Evolutionary conservation across 495 filamentous ascomycete species (phyloP).

Genomic region (Ramalina peruviana): DNA sequence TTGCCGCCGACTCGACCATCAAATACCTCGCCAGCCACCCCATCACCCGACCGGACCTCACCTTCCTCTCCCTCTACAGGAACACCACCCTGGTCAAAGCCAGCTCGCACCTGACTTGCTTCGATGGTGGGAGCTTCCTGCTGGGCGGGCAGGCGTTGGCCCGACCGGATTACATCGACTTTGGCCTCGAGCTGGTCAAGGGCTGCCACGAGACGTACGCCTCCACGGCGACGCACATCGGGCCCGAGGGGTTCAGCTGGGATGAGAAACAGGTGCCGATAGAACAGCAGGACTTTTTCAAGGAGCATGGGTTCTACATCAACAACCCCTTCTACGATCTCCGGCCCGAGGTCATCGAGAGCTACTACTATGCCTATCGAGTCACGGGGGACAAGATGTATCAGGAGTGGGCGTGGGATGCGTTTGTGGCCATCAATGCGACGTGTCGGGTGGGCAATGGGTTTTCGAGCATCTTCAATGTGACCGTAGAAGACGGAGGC

Average conservation of each 20-base stretch:
- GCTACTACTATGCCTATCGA: conserved; percentile 77
- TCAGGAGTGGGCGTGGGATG: conserved; percentile 76
- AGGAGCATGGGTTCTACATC: conserved; percentile 60
- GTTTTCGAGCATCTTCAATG: conserved; percentile 50
- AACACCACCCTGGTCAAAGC: conserved; percentile 34
- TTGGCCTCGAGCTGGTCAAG: conserved; percentile 60
- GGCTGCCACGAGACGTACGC: conserved; percentile 66
- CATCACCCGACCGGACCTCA: conserved; percentile 50
- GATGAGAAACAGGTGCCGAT: conserved; percentile 34
- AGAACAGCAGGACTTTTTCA: conserved; percentile 43
- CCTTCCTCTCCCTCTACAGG: conserved; percentile 55
- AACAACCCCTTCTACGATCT: conserved; percentile 47
- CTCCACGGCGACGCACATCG: conserved; percentile 54
- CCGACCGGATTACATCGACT: conserved; percentile 49
- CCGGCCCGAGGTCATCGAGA: conserved; percentile 76
- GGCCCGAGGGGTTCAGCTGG: conserved; percentile 69
- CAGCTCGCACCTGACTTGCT: conserved; percentile 64
- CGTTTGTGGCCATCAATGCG: conserved; percentile 54
- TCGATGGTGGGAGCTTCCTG: conserved; percentile 77
- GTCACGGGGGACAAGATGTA: conserved; percentile 50
- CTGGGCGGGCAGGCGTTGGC: conserved; percentile 63
- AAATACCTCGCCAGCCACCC: conserved; percentile 62
- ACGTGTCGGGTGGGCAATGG: conserved; percentile 52
- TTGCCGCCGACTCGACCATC: conserved; percentile 66
- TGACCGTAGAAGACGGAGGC: conserved; percentile 51